phyloP scores from a whole-genome alignment of 306 rosid genomes.

The Casuarina equisetifolia region DNA sequence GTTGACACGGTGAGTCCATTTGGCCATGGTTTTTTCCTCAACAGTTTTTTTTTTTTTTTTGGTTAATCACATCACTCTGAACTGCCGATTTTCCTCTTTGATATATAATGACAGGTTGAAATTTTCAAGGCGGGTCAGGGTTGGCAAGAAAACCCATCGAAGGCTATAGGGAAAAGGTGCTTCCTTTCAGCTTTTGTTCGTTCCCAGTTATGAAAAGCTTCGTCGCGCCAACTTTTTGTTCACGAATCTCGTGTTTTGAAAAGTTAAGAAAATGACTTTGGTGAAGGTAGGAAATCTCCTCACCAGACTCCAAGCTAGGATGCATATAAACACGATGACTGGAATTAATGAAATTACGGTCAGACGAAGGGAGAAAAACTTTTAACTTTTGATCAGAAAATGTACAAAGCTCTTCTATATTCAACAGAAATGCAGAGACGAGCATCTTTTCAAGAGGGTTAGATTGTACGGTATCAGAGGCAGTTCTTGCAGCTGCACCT shows the following conservation, averaged over 20 bases:
- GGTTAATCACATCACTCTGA: background rate
- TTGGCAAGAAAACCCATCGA: conserved; percentile 50
- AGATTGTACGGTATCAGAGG: background rate
- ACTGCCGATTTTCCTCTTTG: background rate
- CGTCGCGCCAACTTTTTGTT: background rate
- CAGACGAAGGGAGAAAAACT: background rate
- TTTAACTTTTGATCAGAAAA: background rate
- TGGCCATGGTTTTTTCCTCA: background rate
- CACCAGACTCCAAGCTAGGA: background rate
- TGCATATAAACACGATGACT: too few relatives aligned
- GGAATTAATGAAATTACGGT: background rate
- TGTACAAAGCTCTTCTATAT: background rate
- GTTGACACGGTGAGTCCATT: conserved; percentile 47
- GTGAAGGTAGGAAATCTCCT: too few relatives aligned
- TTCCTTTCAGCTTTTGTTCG: conserved; percentile 54
- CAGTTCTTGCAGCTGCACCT: background rate
- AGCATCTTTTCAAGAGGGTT: background rate
- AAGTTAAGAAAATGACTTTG: too few relatives aligned
- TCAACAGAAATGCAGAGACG: background rate
- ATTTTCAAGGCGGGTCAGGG: conserved; percentile 60
- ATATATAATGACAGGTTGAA: conserved; percentile 56
- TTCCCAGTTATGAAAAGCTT: background rate
- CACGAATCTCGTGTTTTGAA: too few relatives aligned
- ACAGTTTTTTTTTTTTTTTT: background rate
- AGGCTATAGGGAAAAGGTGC: conserved; percentile 48